Evolutionary conservation across 495 filamentous ascomycete genomes (phyloP).

Genomic region (Aspergillus olivimuriae): DNA sequence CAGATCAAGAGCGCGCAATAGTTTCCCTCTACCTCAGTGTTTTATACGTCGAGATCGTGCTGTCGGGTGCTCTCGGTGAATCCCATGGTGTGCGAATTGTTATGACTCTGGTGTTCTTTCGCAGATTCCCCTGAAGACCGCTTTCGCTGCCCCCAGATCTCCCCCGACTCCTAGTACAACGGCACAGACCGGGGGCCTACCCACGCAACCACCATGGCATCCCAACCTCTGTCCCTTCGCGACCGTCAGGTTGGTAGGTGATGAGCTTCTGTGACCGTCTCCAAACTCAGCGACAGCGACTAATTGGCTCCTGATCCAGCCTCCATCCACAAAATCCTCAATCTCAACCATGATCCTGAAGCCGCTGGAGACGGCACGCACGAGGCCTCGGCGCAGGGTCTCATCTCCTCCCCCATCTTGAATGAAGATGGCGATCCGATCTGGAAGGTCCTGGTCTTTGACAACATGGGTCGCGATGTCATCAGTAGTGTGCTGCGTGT

Average conservation of each 20-base stretch:
- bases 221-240: constrained; percentile 69
- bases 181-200: no score
- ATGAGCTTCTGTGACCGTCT: no score
- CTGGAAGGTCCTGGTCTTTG: constrained; percentile 68
- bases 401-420: constrained; percentile 71
- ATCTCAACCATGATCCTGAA: constrained; percentile 72
- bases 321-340: constrained; percentile 92
- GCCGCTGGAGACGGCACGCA: constrained; percentile 49
- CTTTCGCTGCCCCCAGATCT: no score
- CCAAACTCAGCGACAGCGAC: no score
- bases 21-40: no score
- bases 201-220: constrained; percentile 52
- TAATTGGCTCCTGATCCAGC: constrained; percentile 44
- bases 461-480: constrained; percentile 62
- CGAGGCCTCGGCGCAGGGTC: constrained; percentile 49
- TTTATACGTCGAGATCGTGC: no score
- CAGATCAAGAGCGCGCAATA: no score
- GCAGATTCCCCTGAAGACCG: no score
- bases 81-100: no score
- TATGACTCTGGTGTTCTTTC: no score
- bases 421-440: constrained; percentile 82
- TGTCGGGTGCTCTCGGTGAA: no score
- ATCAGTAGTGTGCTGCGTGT: constrained; percentile 94
- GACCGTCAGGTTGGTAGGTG: constrained; percentile 94
- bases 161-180: no score